Conservation (phyloP, 441 rosid genomes). For the Biscutella laevigata region DNA sequence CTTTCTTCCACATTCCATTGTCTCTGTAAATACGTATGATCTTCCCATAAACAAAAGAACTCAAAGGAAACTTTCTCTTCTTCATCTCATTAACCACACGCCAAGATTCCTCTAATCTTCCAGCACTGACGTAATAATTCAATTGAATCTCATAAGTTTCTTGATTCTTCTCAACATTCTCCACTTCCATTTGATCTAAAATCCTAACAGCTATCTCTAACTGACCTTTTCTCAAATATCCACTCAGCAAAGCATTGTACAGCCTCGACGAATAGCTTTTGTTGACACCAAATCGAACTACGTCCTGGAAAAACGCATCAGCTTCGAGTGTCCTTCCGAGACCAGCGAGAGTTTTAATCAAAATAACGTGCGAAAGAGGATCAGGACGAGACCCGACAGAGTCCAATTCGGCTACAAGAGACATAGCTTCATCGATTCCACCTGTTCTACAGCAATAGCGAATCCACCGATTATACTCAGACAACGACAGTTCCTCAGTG, state of each 20-base stretch:
- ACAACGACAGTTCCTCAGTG: conserved; percentile 6
- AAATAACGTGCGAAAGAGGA: conserved; percentile 29
- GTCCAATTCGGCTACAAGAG: conserved; percentile 43
- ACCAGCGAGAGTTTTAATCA: conserved; percentile 38
- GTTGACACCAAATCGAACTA: conserved; percentile 26
- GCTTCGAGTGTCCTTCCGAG: conserved; percentile 56
- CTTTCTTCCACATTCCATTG: conserved; percentile 81
- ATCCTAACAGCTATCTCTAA: conserved; percentile 35
- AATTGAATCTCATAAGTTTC: conserved; percentile 41
- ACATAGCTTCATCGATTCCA: conserved; percentile 36
- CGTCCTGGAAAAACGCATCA: conserved; percentile 51
- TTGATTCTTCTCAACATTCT: conserved; percentile 31
- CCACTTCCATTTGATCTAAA: conserved; percentile 29
- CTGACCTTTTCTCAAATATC: conserved; percentile 47
- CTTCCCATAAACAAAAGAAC: conserved; percentile 43
- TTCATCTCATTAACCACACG: conserved; percentile 47
- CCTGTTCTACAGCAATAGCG: conserved; percentile 2
- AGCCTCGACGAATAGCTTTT: conserved; percentile 28
- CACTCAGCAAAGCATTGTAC: conserved; percentile 41
- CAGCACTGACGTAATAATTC: conserved; percentile 50
- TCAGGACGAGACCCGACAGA: conserved; percentile 38
- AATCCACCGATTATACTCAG: conserved; percentile 6
- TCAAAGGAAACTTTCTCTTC: conserved; percentile 28
- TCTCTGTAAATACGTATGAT: conserved; percentile 59
- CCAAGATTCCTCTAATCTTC: conserved; percentile 57